These are phyloP conservation scores for Colletotrichum graminicola DNA, from an alignment of 2,329 filamentous ascomycete species.

Conservation along the genomic window DNA sequence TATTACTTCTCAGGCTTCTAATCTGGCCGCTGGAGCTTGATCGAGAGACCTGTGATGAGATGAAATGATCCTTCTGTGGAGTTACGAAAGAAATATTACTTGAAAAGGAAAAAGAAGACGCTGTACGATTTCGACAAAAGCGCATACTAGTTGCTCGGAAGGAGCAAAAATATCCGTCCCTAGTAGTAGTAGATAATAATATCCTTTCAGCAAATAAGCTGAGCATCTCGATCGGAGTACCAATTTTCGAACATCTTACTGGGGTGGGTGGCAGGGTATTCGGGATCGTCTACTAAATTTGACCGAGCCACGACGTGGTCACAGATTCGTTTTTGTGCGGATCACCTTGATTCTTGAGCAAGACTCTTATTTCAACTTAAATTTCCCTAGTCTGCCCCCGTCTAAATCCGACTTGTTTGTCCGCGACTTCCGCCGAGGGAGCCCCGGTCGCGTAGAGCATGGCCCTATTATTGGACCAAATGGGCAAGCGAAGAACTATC, in stretches of 20 bases:
- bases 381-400: neutral
- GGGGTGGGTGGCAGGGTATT: neutral
- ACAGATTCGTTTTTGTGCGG: neutral
- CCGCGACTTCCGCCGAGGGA: slow-evolving; percentile 21
- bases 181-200: slow-evolving; percentile 28
- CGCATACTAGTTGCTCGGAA: neutral
- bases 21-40: neutral
- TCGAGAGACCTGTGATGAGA: neutral
- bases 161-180: neutral
- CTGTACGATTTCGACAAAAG: slow-evolving; percentile 34
- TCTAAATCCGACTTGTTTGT: slow-evolving; percentile 20
- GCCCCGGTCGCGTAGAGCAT: neutral
- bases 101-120: neutral
- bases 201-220: slow-evolving; percentile 35
- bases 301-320: slow-evolving; percentile 11
- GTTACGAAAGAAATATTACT: slow-evolving; percentile 2
- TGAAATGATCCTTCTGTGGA: too few species aligned
- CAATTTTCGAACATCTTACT: neutral
- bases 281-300: neutral
- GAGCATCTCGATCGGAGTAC: slow-evolving; percentile 4
- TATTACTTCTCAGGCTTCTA: slow-evolving; percentile 62
- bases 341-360: slow-evolving; percentile 13
- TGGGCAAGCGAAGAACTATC: slow-evolving; percentile 1
- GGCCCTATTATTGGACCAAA: slow-evolving; percentile 3
- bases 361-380: neutral